Conservation (phyloP, 192 early-diverging fungal species). For the Coemansia erecta region DNA sequence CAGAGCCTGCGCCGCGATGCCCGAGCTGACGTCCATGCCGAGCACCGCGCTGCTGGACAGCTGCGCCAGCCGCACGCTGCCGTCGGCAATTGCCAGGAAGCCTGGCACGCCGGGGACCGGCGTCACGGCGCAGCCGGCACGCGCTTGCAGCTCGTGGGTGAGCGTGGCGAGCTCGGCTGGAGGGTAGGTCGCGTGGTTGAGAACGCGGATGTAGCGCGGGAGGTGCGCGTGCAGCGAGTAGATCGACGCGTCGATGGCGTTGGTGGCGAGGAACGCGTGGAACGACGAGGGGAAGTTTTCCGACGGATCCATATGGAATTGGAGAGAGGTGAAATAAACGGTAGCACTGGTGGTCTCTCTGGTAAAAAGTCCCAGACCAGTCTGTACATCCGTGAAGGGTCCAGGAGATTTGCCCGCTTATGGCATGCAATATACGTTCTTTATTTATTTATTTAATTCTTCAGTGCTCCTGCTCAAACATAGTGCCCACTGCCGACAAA, state of each 20-base stretch:
- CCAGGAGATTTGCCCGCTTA: no score
- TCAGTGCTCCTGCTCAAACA: no score
- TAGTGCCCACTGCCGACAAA: no score
- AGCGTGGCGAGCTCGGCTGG: no score
- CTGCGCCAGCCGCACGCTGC: constrained; percentile 52
- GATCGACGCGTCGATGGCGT: constrained; percentile 64
- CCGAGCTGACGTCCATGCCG: constrained; percentile 85
- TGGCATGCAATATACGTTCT: no score
- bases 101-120: constrained; percentile 55
- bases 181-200: constrained; percentile 2
- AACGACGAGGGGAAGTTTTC: constrained; percentile 60
- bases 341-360: no score
- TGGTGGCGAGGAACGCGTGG: constrained; percentile 64
- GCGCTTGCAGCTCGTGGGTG: no score
- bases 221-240: constrained; percentile 59
- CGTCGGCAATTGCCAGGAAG: constrained; percentile 58
- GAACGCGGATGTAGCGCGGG: constrained; percentile 75
- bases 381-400: no score
- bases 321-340: no score
- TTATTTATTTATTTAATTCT: no score
- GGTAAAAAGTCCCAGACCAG: no score
- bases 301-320: not conserved
- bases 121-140: constrained; percentile 49
- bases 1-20: constrained; percentile 77
- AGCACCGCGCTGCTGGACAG: constrained; percentile 55